Conservation (phyloP, 306 rosid genomes). For the Urtica urens region DNA sequence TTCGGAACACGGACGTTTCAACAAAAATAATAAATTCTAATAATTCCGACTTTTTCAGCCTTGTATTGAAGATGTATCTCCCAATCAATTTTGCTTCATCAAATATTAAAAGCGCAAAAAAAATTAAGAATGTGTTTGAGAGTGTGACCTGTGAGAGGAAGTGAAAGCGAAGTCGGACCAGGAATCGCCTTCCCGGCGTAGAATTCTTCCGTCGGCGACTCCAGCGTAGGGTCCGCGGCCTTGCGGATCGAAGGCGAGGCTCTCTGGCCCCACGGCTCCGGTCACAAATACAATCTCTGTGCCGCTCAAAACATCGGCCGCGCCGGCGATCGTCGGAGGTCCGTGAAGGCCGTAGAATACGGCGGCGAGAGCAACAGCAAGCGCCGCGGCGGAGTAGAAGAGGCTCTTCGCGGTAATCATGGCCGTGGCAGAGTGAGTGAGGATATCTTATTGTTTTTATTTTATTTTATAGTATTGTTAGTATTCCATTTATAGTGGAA, state of each 20-base stretch:
- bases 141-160: conserved; percentile 42
- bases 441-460: too few relatives aligned
- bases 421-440: neutral
- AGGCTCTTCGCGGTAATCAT: conserved; percentile 29
- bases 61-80: neutral
- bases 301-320: conserved; percentile 38
- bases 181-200: conserved; percentile 53
- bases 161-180: conserved; percentile 78
- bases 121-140: neutral
- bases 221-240: conserved; percentile 87
- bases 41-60: neutral
- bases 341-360: conserved; percentile 16
- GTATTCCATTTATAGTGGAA: too few relatives aligned
- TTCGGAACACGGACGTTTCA: too few relatives aligned
- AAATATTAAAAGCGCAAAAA: neutral
- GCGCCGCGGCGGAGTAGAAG: conserved; percentile 15
- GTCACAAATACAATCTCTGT: conserved; percentile 29
- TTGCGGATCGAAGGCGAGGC: conserved; percentile 50
- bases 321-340: conserved; percentile 30
- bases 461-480: too few relatives aligned
- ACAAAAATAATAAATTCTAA: too few relatives aligned
- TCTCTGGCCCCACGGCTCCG: conserved; percentile 83
- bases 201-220: conserved; percentile 83
- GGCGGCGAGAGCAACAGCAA: conserved; percentile 17
- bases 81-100: neutral